These are phyloP conservation scores for Phlyctochytrium bullatum DNA, from an alignment of 192 early-diverging fungal genomes.

Conservation along the genomic window DNA sequence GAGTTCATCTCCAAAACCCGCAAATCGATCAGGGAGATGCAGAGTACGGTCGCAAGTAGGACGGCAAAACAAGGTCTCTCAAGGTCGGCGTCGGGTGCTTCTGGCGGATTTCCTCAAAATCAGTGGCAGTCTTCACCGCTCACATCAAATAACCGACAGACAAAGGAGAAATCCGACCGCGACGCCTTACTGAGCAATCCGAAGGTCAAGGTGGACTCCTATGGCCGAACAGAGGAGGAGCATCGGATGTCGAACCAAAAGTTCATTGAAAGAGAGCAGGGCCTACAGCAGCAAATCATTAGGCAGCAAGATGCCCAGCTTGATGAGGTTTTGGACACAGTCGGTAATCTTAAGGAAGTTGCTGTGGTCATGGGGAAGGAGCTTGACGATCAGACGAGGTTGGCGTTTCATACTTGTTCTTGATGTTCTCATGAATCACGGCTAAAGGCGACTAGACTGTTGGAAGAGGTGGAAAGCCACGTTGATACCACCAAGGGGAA, in stretches of 20 bases:
- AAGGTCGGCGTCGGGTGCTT: neutral
- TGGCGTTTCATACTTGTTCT: too few relatives aligned
- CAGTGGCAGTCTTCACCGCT: too few relatives aligned
- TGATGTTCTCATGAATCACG: too few relatives aligned
- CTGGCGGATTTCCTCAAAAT: neutral
- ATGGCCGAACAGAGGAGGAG: conserved; percentile 24
- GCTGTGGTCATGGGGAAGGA: conserved; percentile 53
- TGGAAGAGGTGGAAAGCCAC: conserved; percentile 49
- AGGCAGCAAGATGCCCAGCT: conserved; percentile 51
- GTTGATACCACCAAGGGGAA: conserved; percentile 51
- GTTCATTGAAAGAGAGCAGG: conserved; percentile 44
- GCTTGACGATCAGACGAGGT: conserved; percentile 52
- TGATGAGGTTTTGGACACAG: conserved; percentile 44
- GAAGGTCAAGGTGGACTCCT: conserved; percentile 7
- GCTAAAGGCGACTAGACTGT: conserved; percentile 27
- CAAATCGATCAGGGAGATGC: conserved; percentile 21
- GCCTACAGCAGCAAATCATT: conserved; percentile 48
- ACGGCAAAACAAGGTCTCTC: neutral
- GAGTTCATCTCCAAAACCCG: conserved; percentile 32
- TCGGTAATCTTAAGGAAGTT: conserved; percentile 46
- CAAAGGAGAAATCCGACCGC: neutral
- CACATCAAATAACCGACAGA: neutral
- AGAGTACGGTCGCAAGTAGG: neutral
- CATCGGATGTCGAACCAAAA: conserved; percentile 26
- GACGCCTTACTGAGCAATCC: neutral